These are phyloP conservation scores for Planoprotostelium fungivorum DNA, from an alignment of 78 protist genomes.

Conservation along the genomic window DNA sequence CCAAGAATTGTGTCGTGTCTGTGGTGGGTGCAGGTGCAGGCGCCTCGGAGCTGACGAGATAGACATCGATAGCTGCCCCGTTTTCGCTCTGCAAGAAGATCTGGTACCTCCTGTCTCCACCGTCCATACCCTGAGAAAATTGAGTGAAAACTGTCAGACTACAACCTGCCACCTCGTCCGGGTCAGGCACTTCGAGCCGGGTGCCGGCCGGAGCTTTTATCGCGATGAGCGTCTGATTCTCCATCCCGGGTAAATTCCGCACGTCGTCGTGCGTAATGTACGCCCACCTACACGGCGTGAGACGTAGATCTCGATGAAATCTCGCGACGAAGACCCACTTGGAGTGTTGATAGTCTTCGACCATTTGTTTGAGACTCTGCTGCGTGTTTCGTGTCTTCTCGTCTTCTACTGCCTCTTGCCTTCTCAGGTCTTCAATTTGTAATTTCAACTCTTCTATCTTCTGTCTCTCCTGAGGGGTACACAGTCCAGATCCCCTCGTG, in stretches of 20 bases:
- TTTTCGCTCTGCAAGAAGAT: slow-evolving; percentile 29
- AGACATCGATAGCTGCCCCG: slow-evolving; percentile 34
- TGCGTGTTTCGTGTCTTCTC: slow-evolving; percentile 6
- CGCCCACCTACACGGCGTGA: slow-evolving; percentile 11
- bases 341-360: slow-evolving; percentile 13
- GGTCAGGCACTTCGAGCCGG: slow-evolving; percentile 84
- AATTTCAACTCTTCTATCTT: slow-evolving; percentile 11
- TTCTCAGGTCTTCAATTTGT: slow-evolving; percentile 21
- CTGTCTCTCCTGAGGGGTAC: neutral
- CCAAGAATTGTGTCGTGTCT: neutral
- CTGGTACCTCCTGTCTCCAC: slow-evolving; percentile 44
- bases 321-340: slow-evolving; percentile 6
- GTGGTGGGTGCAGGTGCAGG: neutral
- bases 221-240: slow-evolving; percentile 78
- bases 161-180: slow-evolving; percentile 44
- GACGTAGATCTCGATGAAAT: neutral
- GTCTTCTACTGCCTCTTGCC: slow-evolving; percentile 28
- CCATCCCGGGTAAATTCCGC: slow-evolving; percentile 30
- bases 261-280: slow-evolving; percentile 82
- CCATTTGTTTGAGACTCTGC: slow-evolving; percentile 6
- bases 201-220: slow-evolving; percentile 87
- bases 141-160: neutral
- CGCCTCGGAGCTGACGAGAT: neutral
- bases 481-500: slow-evolving; percentile 18
- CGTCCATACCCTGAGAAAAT: slow-evolving; percentile 33